These are phyloP conservation scores for Pichia phayaonensis DNA, from an alignment of 805 yeast species.

Conservation along the genomic window DNA sequence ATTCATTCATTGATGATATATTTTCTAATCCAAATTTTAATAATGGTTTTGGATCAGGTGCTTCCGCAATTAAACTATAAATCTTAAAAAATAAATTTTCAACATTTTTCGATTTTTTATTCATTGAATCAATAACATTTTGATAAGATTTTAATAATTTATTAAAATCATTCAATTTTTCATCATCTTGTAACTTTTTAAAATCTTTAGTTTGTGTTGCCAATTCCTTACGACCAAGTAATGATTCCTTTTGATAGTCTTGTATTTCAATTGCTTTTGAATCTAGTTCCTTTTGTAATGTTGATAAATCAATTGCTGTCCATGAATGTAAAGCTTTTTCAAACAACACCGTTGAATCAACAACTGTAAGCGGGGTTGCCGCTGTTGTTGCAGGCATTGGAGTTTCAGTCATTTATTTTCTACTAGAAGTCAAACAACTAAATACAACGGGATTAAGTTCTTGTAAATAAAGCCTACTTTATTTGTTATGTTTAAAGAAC, in stretches of 20 bases:
- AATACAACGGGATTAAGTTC: too few relatives aligned
- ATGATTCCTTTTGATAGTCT: constrained; percentile 58
- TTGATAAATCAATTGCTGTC: constrained; percentile 65
- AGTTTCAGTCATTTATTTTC: background rate
- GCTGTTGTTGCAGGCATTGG: background rate
- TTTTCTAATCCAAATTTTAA: constrained; percentile 64
- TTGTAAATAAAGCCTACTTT: too few relatives aligned
- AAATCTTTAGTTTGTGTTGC: constrained; percentile 85
- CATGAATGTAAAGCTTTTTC: constrained; percentile 63
- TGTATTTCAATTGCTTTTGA: constrained; percentile 65
- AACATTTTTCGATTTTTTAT: constrained; percentile 65
- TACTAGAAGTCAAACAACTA: too few relatives aligned
- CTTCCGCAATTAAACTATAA: constrained; percentile 73
- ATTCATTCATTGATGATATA: constrained; percentile 40
- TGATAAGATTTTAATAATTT: constrained; percentile 73
- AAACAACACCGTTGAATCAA: constrained; percentile 19
- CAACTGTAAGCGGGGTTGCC: constrained; percentile 1
- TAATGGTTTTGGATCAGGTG: constrained; percentile 87
- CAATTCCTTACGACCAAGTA: constrained; percentile 63
- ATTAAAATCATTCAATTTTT: constrained; percentile 59
- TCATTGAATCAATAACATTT: constrained; percentile 75
- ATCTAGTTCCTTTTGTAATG: constrained; percentile 67
- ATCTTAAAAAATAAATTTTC: constrained; percentile 69
- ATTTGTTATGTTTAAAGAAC: too few relatives aligned
- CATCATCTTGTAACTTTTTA: constrained; percentile 59